A percentile compares a stretch with the other conserved stretches of the same genome.
These are phyloP conservation scores for Tuber brumale DNA, from an alignment of 495 filamentous ascomycete species.

Conservation along the genomic window DNA sequence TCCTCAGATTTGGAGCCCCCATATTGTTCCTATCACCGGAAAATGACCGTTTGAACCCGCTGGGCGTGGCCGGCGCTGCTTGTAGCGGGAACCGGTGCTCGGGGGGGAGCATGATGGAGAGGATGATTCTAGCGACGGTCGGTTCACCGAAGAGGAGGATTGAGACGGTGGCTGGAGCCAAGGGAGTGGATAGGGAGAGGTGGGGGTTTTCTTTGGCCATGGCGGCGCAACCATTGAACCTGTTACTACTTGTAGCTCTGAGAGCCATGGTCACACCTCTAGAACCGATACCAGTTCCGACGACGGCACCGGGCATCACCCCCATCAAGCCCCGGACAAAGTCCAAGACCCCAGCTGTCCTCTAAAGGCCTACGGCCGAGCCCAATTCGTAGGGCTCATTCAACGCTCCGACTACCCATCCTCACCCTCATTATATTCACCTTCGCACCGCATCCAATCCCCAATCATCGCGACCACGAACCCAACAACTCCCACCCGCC, in stretches of 20 bases:
- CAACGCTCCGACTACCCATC: conserved; percentile 18
- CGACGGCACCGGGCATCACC: conserved; percentile 6
- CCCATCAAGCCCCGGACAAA: conserved; percentile 1
- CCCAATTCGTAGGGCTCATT: conserved; percentile 13
- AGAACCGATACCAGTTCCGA: conserved; percentile 25
- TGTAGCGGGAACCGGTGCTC: conserved; percentile 10
- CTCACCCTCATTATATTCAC: background rate
- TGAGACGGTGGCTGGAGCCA: conserved; percentile 9
- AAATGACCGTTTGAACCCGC: background rate
- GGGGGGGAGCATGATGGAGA: conserved; percentile 14
- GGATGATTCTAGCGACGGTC: background rate
- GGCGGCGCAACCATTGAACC: conserved; percentile 8
- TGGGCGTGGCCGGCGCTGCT: conserved; percentile 8
- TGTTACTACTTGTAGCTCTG: conserved; percentile 2
- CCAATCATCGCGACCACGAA: background rate
- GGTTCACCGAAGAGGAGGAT: conserved; percentile 14
- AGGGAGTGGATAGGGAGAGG: conserved; percentile 12
- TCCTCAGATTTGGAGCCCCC: background rate
- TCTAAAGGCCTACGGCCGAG: conserved; percentile 12
- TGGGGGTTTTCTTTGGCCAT: conserved; percentile 11
- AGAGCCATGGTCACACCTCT: background rate
- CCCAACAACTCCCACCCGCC: background rate
- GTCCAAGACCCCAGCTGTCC: background rate
- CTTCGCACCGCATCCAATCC: background rate
- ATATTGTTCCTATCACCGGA: background rate